Conservation (phyloP, 140 eudicot genomes). For the Ambrosia hybrid region DNA sequence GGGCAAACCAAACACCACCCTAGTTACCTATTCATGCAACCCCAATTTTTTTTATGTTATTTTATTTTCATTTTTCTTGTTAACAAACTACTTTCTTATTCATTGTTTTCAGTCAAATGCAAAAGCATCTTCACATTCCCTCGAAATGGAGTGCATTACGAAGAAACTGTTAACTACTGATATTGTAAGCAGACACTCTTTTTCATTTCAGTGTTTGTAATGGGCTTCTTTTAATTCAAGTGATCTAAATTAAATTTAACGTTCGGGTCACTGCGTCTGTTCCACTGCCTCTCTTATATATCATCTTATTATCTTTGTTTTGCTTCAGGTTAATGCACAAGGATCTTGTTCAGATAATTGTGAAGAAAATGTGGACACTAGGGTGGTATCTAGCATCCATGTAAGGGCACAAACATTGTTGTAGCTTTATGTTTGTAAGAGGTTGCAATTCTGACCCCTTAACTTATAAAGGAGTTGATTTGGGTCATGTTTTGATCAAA, state of each 20-base stretch:
- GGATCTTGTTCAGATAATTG: slow-evolving; percentile 17
- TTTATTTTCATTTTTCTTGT: not conserved
- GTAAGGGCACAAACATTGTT: too few species aligned
- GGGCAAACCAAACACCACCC: too few species aligned
- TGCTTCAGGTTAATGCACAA: slow-evolving; percentile 20
- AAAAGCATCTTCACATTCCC: slow-evolving; percentile 18
- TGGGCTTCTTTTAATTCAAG: not conserved
- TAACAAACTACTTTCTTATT: not conserved
- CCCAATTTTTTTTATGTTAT: not conserved
- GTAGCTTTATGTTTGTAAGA: too few species aligned
- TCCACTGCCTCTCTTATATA: not conserved
- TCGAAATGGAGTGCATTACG: slow-evolving; percentile 6
- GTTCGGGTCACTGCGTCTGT: slow-evolving; percentile 5
- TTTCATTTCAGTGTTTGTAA: slow-evolving; percentile 10
- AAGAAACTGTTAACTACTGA: slow-evolving; percentile 1
- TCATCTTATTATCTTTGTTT: not conserved
- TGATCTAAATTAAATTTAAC: not conserved
- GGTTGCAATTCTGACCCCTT: too few species aligned
- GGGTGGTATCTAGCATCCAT: too few species aligned
- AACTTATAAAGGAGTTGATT: too few species aligned
- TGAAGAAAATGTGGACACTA: not conserved
- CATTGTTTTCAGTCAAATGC: slow-evolving; percentile 16
- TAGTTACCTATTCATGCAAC: not conserved
- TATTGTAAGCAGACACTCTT: slow-evolving; percentile 15
- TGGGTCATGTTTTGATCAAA: too few species aligned